Percentiles rank a stretch among this genome's conserved stretches.
phyloP scores from a whole-genome alignment of 345 rosid genomes.

The Hevea brasiliensis region DNA sequence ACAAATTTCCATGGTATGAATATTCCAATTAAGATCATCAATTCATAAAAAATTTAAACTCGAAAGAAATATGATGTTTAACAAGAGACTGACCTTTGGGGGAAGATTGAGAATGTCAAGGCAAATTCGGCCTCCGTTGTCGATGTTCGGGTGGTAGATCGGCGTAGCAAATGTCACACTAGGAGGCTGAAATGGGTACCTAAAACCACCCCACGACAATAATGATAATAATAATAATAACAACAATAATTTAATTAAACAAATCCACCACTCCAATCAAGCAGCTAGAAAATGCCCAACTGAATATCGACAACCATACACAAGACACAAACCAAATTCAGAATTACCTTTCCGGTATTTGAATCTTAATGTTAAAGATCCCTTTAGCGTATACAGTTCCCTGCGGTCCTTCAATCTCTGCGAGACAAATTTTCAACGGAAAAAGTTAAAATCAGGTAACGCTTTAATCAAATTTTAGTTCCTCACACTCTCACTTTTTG shows the following conservation, averaged over 20 bases:
- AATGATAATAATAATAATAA: no score
- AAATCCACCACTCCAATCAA: not conserved
- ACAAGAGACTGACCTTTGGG: constrained; percentile 53
- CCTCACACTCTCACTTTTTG: not conserved
- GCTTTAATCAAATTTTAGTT: no score
- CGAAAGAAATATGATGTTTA: not conserved
- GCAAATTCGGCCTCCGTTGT: constrained; percentile 82
- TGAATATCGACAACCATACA: not conserved
- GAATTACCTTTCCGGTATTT: constrained; percentile 69
- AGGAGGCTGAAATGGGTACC: constrained; percentile 94
- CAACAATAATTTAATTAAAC: not conserved
- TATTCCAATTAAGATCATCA: not conserved
- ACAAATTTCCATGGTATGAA: not conserved
- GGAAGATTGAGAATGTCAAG: constrained; percentile 91
- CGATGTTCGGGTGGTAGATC: constrained; percentile 82
- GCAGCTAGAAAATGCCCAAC: not conserved
- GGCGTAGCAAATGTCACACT: constrained; percentile 69
- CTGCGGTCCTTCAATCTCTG: constrained; percentile 75
- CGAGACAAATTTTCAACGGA: not conserved
- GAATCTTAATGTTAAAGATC: constrained; percentile 60
- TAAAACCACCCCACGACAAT: constrained; percentile 2
- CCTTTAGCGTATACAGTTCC: constrained; percentile 76
- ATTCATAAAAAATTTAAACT: not conserved
- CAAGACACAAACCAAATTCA: not conserved
- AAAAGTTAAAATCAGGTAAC: not conserved